Evolutionary conservation across 345 rosid species (phyloP).

Genomic region (Euphorbia peplus): DNA sequence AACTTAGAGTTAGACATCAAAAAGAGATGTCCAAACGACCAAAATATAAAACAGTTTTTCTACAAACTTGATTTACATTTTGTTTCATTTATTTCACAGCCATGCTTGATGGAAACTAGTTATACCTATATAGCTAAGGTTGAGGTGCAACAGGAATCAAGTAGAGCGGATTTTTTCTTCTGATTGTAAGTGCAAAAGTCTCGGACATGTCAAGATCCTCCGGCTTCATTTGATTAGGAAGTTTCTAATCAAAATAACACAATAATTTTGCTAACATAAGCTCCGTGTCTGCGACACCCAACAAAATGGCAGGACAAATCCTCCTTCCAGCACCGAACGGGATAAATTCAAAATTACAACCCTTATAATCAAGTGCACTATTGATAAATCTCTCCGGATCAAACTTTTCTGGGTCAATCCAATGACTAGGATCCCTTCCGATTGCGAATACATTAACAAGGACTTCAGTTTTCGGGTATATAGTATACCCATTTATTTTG

Average conservation of each 20-base stretch:
- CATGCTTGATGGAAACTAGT: too few species aligned
- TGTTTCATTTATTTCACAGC: too few species aligned
- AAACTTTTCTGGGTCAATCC: not conserved
- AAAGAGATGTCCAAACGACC: too few species aligned
- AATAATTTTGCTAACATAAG: not conserved
- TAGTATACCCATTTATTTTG: not conserved
- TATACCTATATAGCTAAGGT: too few species aligned
- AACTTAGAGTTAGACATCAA: too few species aligned
- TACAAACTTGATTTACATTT: too few species aligned
- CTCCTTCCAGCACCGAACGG: slow-evolving; percentile 1
- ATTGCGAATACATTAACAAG: not conserved
- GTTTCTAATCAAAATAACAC: not conserved
- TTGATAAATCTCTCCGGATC: not conserved
- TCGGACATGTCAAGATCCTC: not conserved
- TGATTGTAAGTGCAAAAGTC: not conserved
- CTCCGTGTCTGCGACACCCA: not conserved
- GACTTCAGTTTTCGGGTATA: not conserved
- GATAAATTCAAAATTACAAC: not conserved
- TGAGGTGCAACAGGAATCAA: not conserved
- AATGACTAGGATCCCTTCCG: not conserved
- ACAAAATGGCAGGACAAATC: not conserved
- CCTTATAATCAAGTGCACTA: not conserved
- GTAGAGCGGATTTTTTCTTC: not conserved
- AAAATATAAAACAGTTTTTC: too few species aligned
- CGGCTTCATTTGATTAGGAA: not conserved